A percentile compares a stretch with the other conserved stretches of the same genome.
Conservation (phyloP, 768 basidiomycete species). For the Phlegmacium glaucopus region DNA sequence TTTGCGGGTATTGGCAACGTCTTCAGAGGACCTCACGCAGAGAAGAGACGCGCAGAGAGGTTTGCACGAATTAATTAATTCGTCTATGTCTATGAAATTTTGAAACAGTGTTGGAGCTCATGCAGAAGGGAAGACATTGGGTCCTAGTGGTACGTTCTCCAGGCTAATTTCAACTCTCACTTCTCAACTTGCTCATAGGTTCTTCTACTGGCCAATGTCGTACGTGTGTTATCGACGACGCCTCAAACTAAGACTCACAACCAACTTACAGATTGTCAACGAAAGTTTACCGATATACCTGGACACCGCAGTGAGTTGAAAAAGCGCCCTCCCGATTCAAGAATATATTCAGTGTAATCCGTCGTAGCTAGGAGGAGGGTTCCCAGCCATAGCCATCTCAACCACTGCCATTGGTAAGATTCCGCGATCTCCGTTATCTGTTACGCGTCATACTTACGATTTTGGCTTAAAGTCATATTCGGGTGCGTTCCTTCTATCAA, state of each 20-base stretch:
- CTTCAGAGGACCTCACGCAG: conserved; percentile 70
- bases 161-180: not conserved
- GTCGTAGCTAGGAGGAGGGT: conserved; percentile 51
- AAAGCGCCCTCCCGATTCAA: not conserved
- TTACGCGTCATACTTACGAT: conserved; percentile 3
- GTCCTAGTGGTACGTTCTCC: conserved; percentile 74
- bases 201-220: conserved; percentile 84
- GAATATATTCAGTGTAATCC: not conserved
- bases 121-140: conserved; percentile 81
- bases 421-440: not conserved
- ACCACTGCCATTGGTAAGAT: conserved; percentile 64
- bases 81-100: not conserved
- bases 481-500: conserved; percentile 42
- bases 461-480: conserved; percentile 59
- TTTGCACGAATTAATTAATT: conserved; percentile 16
- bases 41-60: conserved; percentile 69
- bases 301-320: conserved; percentile 58
- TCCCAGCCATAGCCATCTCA: conserved; percentile 72
- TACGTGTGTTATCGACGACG: conserved; percentile 29
- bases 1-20: conserved; percentile 77
- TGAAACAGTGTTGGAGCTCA: conserved; percentile 45
- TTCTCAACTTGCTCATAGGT: conserved; percentile 43
- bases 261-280: conserved; percentile 58
- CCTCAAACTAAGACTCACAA: not conserved
- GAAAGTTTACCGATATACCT: conserved; percentile 82